Percentiles rank a stretch among this genome's conserved stretches.
phyloP scores from a whole-genome alignment of 2,329 filamentous ascomycete species.

The Neophaeococcomyces mojaviensis region DNA sequence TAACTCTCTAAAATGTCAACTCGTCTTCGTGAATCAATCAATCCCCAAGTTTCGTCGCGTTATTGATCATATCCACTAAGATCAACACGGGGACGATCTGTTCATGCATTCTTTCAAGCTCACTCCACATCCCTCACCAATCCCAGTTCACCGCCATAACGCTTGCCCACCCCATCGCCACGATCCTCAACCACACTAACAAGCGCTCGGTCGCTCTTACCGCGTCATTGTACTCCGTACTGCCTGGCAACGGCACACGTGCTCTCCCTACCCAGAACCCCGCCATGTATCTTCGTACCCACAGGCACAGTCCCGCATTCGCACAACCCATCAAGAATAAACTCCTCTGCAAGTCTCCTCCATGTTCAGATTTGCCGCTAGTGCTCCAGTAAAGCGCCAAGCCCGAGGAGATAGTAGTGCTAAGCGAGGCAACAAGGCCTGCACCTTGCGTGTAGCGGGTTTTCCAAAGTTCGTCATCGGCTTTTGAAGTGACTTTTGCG shows the following conservation, averaged over 20 bases:
- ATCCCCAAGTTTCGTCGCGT: too few relatives aligned
- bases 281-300: background rate
- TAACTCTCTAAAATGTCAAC: too few relatives aligned
- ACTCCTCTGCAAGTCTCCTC: too few relatives aligned
- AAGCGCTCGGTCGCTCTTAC: background rate
- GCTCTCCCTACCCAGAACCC: background rate
- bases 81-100: too few relatives aligned
- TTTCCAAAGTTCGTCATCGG: background rate
- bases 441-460: conserved; percentile 5
- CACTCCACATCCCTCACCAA: too few relatives aligned
- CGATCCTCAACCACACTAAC: background rate
- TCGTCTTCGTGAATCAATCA: too few relatives aligned
- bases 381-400: background rate
- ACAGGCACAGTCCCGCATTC: background rate
- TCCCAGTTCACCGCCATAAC: too few relatives aligned
- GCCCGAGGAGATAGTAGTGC: background rate
- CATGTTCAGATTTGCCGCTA: background rate
- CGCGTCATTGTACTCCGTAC: background rate
- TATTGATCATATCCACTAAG: too few relatives aligned
- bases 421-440: background rate
- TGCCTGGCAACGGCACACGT: background rate
- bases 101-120: too few relatives aligned
- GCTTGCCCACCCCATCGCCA: background rate
- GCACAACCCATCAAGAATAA: background rate
- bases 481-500: conserved; percentile 1